phyloP scores from a whole-genome alignment of 1,284 basidiomycete species.

The Ganoderma sinense region DNA sequence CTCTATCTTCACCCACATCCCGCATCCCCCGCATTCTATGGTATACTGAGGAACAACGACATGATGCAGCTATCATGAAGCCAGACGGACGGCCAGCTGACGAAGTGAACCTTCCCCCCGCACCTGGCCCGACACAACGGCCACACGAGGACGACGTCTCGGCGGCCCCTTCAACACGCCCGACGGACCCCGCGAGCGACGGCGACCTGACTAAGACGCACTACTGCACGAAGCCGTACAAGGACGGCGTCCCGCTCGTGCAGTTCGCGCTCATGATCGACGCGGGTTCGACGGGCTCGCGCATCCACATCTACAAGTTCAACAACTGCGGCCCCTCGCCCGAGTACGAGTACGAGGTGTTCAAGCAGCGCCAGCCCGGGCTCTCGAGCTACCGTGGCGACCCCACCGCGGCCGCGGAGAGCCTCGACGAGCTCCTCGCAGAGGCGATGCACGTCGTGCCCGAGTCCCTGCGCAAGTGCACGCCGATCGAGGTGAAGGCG shows the following conservation, averaged over 20 bases:
- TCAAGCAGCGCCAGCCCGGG: slow-evolving; percentile 86
- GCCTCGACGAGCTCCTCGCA: slow-evolving; percentile 84
- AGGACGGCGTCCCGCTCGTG: slow-evolving; percentile 61
- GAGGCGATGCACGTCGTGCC: slow-evolving; percentile 87
- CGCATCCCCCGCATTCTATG: background rate
- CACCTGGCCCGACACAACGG: slow-evolving; percentile 16
- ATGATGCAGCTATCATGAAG: slow-evolving; percentile 29
- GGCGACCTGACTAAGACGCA: slow-evolving; percentile 70
- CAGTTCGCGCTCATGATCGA: slow-evolving; percentile 99
- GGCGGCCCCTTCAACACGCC: slow-evolving; percentile 35
- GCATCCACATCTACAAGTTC: slow-evolving; percentile 99
- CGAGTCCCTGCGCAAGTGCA: slow-evolving; percentile 69
- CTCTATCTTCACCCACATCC: background rate
- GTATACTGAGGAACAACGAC: slow-evolving; percentile 4
- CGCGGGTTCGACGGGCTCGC: slow-evolving; percentile 95
- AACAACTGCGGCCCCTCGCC: slow-evolving; percentile 87
- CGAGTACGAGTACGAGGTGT: slow-evolving; percentile 92
- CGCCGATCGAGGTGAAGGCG: slow-evolving; percentile 93
- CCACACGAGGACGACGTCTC: slow-evolving; percentile 35
- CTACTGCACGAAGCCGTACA: slow-evolving; percentile 68
- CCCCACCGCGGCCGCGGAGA: slow-evolving; percentile 78
- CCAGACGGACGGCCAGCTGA: slow-evolving; percentile 22
- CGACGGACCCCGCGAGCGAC: slow-evolving; percentile 67
- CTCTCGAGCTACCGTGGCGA: slow-evolving; percentile 72
- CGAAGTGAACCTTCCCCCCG: slow-evolving; percentile 22